phyloP scores from a whole-genome alignment of 164 flowering plant species.

The Houttuynia cordata region DNA sequence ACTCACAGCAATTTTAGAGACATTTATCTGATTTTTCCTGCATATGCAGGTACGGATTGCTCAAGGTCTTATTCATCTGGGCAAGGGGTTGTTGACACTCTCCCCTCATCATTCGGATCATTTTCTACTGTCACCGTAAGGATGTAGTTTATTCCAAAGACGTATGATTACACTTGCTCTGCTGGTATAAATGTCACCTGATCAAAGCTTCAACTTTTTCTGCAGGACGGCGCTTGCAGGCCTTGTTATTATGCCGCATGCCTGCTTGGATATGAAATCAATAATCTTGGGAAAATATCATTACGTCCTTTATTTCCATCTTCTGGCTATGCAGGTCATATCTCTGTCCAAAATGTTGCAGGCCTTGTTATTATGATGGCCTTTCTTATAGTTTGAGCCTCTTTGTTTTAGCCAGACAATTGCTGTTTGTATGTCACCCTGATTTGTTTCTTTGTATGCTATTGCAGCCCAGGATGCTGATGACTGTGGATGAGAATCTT shows the following conservation, averaged over 20 bases:
- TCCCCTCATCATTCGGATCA: constrained; percentile 91
- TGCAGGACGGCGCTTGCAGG: constrained; percentile 90
- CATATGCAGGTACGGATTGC: constrained; percentile 85
- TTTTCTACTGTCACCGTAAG: constrained; percentile 85
- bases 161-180: neutral
- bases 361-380: too few species aligned
- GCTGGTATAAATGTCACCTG: neutral
- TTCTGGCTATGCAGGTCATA: constrained; percentile 85
- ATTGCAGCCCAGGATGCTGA: constrained; percentile 81
- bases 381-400: neutral
- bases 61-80: constrained; percentile 94
- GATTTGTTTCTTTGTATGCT: neutral
- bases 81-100: constrained; percentile 92
- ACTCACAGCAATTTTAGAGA: neutral
- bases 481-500: constrained; percentile 84
- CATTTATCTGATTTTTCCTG: neutral
- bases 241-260: constrained; percentile 53
- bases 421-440: neutral
- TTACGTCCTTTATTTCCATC: constrained; percentile 80
- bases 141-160: neutral
- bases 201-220: too few species aligned
- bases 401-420: neutral
- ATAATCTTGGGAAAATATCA: constrained; percentile 84
- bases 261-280: constrained; percentile 89
- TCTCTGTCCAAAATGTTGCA: too few species aligned